A percentile compares a stretch with the other conserved stretches of the same genome.
Evolutionary conservation across 73 alveolate genomes (phyloP).

Genomic region (Paramecium biaurelia): DNA sequence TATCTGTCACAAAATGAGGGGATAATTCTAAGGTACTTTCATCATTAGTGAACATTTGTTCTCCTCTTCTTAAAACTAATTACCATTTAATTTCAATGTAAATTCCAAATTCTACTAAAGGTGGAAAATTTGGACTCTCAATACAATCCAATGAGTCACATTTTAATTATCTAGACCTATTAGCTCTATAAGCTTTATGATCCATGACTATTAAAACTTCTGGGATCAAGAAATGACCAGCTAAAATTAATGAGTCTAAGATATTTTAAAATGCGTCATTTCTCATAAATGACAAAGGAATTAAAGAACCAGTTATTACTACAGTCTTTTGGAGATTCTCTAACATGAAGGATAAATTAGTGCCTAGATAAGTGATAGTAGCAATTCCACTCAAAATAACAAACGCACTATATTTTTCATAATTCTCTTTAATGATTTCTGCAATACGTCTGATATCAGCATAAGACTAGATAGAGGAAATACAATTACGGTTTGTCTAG

Average conservation of each 20-base stretch:
- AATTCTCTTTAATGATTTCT: constrained; percentile 60
- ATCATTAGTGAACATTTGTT: neutral
- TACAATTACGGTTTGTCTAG: constrained; percentile 24
- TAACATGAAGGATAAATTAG: constrained; percentile 60
- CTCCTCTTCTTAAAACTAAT: constrained; percentile 56
- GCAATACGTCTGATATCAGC: constrained; percentile 18
- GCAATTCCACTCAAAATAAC: constrained; percentile 69
- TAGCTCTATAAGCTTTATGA: constrained; percentile 47
- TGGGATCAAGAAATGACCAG: constrained; percentile 61
- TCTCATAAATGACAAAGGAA: constrained; percentile 70
- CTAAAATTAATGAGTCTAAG: constrained; percentile 54
- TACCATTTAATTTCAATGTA: constrained; percentile 59
- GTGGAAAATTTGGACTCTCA: constrained; percentile 59
- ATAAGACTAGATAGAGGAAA: neutral
- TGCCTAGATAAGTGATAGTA: constrained; percentile 65
- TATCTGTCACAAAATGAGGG: neutral
- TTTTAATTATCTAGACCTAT: constrained; percentile 53
- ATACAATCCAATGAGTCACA: constrained; percentile 49
- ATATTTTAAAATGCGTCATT: constrained; percentile 65
- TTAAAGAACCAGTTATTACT: constrained; percentile 68
- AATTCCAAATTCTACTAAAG: constrained; percentile 56
- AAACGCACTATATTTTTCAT: constrained; percentile 63
- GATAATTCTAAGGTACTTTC: neutral
- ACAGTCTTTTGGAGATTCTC: constrained; percentile 68
- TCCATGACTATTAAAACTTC: constrained; percentile 54